Conservation (phyloP, 208 protist genomes). For the Novymonas esmeraldas region DNA sequence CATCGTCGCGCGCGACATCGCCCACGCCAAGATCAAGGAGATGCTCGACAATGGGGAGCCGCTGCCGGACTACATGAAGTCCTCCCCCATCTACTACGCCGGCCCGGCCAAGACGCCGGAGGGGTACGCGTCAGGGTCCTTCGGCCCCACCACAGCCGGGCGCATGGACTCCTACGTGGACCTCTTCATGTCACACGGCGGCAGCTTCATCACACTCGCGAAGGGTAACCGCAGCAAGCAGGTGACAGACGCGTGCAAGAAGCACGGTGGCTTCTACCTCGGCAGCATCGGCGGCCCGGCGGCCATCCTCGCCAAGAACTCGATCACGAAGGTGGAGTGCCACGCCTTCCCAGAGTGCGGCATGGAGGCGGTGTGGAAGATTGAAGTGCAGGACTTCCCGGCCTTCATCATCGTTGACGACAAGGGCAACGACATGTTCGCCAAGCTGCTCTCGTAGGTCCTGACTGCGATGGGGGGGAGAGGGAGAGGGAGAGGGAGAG, state of each 20-base stretch:
- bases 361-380: constrained; percentile 95
- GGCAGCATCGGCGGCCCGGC: constrained; percentile 97
- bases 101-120: constrained; percentile 97
- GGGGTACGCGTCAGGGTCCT: constrained; percentile 93
- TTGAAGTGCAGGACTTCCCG: constrained; percentile 96
- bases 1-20: constrained; percentile 97
- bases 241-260: constrained; percentile 95
- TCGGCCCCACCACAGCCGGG: constrained; percentile 98
- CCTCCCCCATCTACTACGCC: constrained; percentile 97
- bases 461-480: too few species aligned
- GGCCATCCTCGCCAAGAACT: constrained; percentile 92
- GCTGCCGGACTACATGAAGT: constrained; percentile 94
- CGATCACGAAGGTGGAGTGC: constrained; percentile 94
- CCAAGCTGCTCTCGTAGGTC: constrained; percentile 54
- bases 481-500: neutral
- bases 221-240: constrained; percentile 96
- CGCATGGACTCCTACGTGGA: constrained; percentile 97
- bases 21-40: constrained; percentile 96
- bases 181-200: constrained; percentile 92
- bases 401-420: constrained; percentile 98
- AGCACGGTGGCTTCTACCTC: constrained; percentile 97
- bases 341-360: constrained; percentile 91
- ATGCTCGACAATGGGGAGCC: constrained; percentile 82
- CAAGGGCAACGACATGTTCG: constrained; percentile 98
- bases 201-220: constrained; percentile 94